A percentile compares a stretch with the other conserved stretches of the same genome.
These are phyloP conservation scores for Zelopaecilomyces penicillatus DNA, from an alignment of 2,329 filamentous ascomycete species.

Conservation along the genomic window DNA sequence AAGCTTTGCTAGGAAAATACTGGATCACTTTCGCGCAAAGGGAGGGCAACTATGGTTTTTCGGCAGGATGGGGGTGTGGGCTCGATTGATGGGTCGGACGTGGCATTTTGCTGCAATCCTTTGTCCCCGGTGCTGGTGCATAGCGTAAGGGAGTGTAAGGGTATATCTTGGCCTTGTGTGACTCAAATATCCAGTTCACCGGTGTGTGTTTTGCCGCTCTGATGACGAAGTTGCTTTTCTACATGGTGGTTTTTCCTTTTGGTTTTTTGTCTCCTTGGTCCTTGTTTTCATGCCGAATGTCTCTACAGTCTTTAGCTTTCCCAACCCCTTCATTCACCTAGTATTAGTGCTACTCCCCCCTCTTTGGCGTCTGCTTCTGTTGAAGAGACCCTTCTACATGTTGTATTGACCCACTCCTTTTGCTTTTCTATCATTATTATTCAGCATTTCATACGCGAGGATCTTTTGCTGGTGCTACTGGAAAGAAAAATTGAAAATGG, in stretches of 20 bases:
- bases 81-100: conserved; percentile 15
- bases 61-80: conserved; percentile 11
- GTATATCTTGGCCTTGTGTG: conserved; percentile 31
- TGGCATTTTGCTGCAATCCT: conserved; percentile 35
- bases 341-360: conserved; percentile 4
- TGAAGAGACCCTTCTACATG: neutral
- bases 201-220: conserved; percentile 13
- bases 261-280: conserved; percentile 14
- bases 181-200: conserved; percentile 23
- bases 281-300: conserved; percentile 6
- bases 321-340: neutral
- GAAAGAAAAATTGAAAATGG: no score
- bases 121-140: conserved; percentile 31
- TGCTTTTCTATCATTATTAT: neutral
- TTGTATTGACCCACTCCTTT: neutral
- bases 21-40: conserved; percentile 9
- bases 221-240: conserved; percentile 9
- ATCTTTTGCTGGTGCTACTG: no score
- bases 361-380: neutral
- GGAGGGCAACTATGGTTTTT: conserved; percentile 11
- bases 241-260: conserved; percentile 9
- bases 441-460: neutral
- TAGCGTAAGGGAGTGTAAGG: conserved; percentile 36
- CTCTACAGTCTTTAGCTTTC: no score
- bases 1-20: conserved; percentile 20